These are phyloP conservation scores for Pseudopyrenochaeta lycopersici DNA, from an alignment of 2,329 filamentous ascomycete species.

Conservation along the genomic window DNA sequence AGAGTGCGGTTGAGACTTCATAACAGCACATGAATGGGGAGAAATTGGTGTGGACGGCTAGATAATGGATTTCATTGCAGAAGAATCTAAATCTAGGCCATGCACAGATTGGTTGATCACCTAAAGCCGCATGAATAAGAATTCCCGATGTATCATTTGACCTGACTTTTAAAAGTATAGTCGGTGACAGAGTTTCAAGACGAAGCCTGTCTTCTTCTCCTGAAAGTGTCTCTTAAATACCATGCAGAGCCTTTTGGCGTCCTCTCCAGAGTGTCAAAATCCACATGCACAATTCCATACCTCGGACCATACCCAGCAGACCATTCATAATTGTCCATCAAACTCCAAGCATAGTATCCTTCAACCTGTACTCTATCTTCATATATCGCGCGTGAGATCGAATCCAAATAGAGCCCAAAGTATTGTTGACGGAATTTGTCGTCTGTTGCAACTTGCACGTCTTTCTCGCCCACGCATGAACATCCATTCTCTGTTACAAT, in stretches of 20 bases:
- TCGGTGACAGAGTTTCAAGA: no score
- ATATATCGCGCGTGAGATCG: conserved; percentile 47
- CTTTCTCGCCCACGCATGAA: conserved; percentile 47
- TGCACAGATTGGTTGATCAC: no score
- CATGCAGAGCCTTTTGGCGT: conserved; percentile 44
- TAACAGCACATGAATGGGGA: no score
- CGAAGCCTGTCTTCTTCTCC: not conserved
- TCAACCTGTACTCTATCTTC: conserved; percentile 49
- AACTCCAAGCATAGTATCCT: conserved; percentile 54
- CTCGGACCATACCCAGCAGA: conserved; percentile 51
- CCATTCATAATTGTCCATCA: conserved; percentile 56
- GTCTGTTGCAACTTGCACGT: conserved; percentile 46
- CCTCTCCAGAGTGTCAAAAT: conserved; percentile 47
- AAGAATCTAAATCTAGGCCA: no score
- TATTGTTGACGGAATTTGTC: conserved; percentile 52
- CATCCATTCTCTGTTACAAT: conserved; percentile 55
- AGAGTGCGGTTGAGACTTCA: no score
- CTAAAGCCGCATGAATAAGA: no score
- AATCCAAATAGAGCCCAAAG: conserved; percentile 49
- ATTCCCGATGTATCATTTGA: no score
- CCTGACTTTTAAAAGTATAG: no score
- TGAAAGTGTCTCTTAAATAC: conserved; percentile 12
- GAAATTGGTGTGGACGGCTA: no score
- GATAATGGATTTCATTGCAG: no score
- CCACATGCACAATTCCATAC: conserved; percentile 54